Evolutionary conservation across 257 asterid species (phyloP).

Genomic region (Solanum tacnaense): DNA sequence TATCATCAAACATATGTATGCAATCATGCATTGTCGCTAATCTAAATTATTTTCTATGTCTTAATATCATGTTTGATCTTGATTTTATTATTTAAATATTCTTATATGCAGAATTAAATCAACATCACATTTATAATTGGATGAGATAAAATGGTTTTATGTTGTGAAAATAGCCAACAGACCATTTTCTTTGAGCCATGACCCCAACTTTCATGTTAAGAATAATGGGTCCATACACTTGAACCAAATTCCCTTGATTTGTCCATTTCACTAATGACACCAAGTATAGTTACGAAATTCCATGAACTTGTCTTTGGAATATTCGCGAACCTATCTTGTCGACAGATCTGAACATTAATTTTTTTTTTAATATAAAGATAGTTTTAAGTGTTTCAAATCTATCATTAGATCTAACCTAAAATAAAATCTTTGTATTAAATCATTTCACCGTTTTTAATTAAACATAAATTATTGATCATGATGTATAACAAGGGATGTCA

Average conservation of each 20-base stretch:
- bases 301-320: not conserved
- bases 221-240: not conserved
- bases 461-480: not conserved
- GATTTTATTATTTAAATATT: not conserved
- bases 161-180: not conserved
- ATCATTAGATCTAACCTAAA: not conserved
- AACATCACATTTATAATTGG: not conserved
- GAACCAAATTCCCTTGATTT: not conserved
- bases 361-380: not conserved
- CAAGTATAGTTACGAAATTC: not conserved
- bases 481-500: not conserved
- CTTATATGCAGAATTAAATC: not conserved
- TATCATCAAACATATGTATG: not conserved
- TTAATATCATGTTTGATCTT: not conserved
- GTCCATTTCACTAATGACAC: not conserved
- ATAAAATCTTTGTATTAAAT: not conserved
- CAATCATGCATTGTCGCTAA: not conserved
- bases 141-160: not conserved
- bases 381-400: not conserved
- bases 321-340: not conserved
- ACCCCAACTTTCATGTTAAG: not conserved
- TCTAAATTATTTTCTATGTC: not conserved
- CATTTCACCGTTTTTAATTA: not conserved
- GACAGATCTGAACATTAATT: not conserved
- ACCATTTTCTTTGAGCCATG: constrained; percentile 7